Base-by-base conservation (phyloP, 331 rosid species). In the Cucumis variabilis region DNA sequence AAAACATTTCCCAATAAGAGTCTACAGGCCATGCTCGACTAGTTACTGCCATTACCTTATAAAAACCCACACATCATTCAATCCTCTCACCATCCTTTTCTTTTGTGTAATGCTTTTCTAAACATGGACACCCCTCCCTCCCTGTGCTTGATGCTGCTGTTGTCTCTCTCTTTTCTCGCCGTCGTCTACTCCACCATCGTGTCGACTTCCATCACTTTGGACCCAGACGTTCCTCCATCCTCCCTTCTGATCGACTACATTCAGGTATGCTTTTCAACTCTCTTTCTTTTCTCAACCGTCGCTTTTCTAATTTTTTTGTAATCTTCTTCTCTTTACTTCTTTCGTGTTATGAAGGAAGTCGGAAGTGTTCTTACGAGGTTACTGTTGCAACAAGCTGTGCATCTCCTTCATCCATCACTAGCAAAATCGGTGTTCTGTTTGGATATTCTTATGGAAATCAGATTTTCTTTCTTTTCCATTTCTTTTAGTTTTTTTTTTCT, bases 401-500 rank as follows among this genome's bases (percentile, higher is more conserved):
- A 0, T 94, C 98, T 51, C 86, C 95, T 33, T 82, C 14, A 21
- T 88, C 89, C 90, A 91, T 93, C 25, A 84, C 90, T 65, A 96
- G 93, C 86, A 92, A 88, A 51, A 94, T 94, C 86, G 94, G 96
- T 89, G 53, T 96, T 50, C 24, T 95, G 24, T 96, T 94, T 72
- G 98, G 98, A n/a, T 98, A 96, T 89, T 92, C 90, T 89, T 92
- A 92, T 85, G 95, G 95, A 24, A 92, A 93, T 27, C 98, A 96
- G 98, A 98, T 95, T 15, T 60, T 88, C 33, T 13, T 60, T 72
- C 63, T 33, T 25, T 50, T 16, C 25, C 11, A 9, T 53, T 19
- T 3, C 11, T 25, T 51, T 14, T 16, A 14, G 9, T 46, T 77
- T 13, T 33, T 46, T 86, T 33, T 75, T 41, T 11, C 81, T 1